These are phyloP conservation scores for Pseudonectria buxi DNA, from an alignment of 2,329 filamentous ascomycete genomes.

Conservation along the genomic window DNA sequence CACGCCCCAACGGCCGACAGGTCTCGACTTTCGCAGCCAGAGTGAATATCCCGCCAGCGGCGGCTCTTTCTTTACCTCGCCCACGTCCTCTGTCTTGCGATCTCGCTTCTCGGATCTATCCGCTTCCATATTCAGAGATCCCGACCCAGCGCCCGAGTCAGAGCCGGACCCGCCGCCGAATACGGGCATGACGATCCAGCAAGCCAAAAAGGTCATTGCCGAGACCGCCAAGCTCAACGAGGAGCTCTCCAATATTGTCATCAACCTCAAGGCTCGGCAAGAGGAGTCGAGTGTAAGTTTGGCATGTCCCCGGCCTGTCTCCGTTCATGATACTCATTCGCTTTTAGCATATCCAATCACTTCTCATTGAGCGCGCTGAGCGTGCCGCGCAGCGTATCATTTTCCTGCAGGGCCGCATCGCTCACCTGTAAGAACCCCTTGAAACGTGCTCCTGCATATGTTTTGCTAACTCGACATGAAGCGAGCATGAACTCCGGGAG, in stretches of 20 bases:
- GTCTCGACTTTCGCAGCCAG: constrained; percentile 21
- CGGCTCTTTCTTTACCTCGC: constrained; percentile 27
- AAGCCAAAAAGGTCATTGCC: constrained; percentile 32
- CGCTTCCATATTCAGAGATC: constrained; percentile 26
- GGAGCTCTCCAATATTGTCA: constrained; percentile 43
- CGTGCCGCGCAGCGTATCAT: constrained; percentile 51
- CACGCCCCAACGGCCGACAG: constrained; percentile 13
- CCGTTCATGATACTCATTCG: constrained; percentile 21
- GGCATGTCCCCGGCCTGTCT: not conserved
- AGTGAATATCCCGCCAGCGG: constrained; percentile 11
- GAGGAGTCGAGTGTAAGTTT: constrained; percentile 52
- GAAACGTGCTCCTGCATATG: not conserved
- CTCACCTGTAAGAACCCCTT: constrained; percentile 44
- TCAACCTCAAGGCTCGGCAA: constrained; percentile 46
- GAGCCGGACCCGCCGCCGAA: constrained; percentile 22
- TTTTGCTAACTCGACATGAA: constrained; percentile 22
- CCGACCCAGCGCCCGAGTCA: constrained; percentile 21
- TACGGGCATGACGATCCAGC: constrained; percentile 25
- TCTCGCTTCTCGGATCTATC: constrained; percentile 35
- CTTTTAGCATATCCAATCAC: constrained; percentile 51
- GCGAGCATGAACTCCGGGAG: constrained; percentile 48
- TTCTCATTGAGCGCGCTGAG: constrained; percentile 53
- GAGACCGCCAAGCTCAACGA: constrained; percentile 38
- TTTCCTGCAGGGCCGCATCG: constrained; percentile 51
- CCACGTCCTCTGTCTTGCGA: constrained; percentile 30